These are phyloP conservation scores for Pseudogymnoascus sp. DNA, from an alignment of 2,329 filamentous ascomycete species.

Conservation along the genomic window DNA sequence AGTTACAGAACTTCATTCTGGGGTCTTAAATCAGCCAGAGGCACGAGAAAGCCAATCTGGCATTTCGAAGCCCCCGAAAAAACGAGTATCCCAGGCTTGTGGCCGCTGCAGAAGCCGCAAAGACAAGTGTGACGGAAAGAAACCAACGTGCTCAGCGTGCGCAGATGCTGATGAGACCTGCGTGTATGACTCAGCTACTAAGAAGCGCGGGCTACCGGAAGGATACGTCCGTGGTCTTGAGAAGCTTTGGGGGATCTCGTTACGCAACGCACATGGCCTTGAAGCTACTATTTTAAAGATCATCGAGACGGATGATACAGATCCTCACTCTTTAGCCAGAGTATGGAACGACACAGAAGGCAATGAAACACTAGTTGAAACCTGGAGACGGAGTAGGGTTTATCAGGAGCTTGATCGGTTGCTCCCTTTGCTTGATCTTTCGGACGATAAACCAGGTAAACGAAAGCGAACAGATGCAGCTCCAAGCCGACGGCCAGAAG, in stretches of 20 bases:
- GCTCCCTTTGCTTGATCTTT: constrained; percentile 24
- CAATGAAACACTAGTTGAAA: constrained; percentile 28
- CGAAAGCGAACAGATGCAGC: constrained; percentile 19
- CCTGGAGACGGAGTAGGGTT: constrained; percentile 28
- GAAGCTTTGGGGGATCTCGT: constrained; percentile 47
- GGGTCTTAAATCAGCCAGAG: background rate
- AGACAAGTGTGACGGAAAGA: constrained; percentile 55
- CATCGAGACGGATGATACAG: constrained; percentile 26
- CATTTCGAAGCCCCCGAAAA: constrained; percentile 20
- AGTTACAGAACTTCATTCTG: background rate
- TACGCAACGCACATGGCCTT: constrained; percentile 41
- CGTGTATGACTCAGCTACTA: constrained; percentile 63
- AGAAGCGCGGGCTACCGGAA: constrained; percentile 73
- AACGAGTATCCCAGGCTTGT: constrained; percentile 44
- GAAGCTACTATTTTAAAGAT: constrained; percentile 41
- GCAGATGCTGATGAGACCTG: constrained; percentile 43
- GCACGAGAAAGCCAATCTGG: background rate
- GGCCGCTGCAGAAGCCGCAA: constrained; percentile 47
- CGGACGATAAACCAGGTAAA: constrained; percentile 19
- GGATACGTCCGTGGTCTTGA: constrained; percentile 72
- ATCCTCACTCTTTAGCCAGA: constrained; percentile 7
- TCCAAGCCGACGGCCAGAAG: background rate
- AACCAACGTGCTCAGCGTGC: constrained; percentile 58
- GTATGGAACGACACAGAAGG: constrained; percentile 32
- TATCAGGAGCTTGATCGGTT: constrained; percentile 26